Evolutionary conservation across 1,284 basidiomycete species (phyloP).

Genomic region (Boletus semigastroideus): DNA sequence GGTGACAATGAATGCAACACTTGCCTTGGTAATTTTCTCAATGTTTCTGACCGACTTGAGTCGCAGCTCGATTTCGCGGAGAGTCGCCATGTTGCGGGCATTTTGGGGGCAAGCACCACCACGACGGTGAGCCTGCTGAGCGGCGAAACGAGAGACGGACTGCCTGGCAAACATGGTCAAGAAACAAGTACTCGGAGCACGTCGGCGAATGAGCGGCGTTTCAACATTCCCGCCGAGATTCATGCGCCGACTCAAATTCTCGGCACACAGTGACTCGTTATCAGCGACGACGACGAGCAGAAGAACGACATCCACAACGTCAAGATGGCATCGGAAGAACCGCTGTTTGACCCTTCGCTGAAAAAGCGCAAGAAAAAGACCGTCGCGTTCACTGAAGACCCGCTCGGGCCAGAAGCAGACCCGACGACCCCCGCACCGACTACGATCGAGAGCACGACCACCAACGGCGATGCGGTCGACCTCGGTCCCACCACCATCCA

Average conservation of each 20-base stretch:
- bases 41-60: slow-evolving; percentile 98
- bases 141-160: slow-evolving; percentile 61
- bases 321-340: slow-evolving; percentile 64
- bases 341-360: slow-evolving; percentile 77
- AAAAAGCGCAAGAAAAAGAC: slow-evolving; percentile 87
- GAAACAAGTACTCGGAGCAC: slow-evolving; percentile 35
- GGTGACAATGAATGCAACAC: slow-evolving; percentile 27
- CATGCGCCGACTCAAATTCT: slow-evolving; percentile 22
- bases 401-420: slow-evolving; percentile 79
- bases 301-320: slow-evolving; percentile 16
- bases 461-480: slow-evolving; percentile 68
- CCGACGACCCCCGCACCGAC: slow-evolving; percentile 74
- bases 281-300: slow-evolving; percentile 13
- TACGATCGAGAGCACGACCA: slow-evolving; percentile 63
- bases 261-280: slow-evolving; percentile 25
- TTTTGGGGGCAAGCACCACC: slow-evolving; percentile 60
- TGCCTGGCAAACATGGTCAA: slow-evolving; percentile 61
- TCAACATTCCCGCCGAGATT: slow-evolving; percentile 20
- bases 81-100: slow-evolving; percentile 92
- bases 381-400: slow-evolving; percentile 81
- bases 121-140: slow-evolving; percentile 53
- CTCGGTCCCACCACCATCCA: slow-evolving; percentile 72
- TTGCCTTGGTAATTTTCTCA: slow-evolving; percentile 97
- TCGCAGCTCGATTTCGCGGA: slow-evolving; percentile 95
- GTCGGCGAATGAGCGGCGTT: slow-evolving; percentile 35